These are phyloP conservation scores for Funneliformis geosporum DNA, from an alignment of 192 early-diverging fungal species.

Conservation along the genomic window DNA sequence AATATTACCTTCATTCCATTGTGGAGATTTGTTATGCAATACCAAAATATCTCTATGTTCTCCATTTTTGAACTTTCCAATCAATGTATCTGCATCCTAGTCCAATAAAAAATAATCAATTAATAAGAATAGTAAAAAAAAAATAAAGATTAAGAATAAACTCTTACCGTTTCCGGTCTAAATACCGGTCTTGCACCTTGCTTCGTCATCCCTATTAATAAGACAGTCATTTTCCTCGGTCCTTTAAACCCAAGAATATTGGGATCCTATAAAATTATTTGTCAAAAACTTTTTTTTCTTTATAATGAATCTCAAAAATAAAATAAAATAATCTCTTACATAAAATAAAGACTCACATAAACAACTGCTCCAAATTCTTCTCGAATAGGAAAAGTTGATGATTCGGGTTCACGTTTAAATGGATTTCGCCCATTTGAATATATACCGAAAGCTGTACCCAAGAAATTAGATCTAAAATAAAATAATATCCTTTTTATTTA, in stretches of 20 bases:
- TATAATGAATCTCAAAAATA: background rate
- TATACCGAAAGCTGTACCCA: slow-evolving; percentile 82
- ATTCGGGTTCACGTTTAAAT: slow-evolving; percentile 36
- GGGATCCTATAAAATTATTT: slow-evolving; percentile 59
- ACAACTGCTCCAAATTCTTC: slow-evolving; percentile 76
- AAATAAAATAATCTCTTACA: background rate
- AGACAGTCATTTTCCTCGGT: slow-evolving; percentile 87
- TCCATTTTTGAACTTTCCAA: slow-evolving; percentile 56
- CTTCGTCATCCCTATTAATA: slow-evolving; percentile 69
- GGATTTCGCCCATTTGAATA: slow-evolving; percentile 61
- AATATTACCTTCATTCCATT: slow-evolving; percentile 82
- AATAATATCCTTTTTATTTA: background rate
- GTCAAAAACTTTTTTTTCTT: background rate
- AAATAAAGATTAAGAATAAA: background rate
- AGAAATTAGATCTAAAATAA: slow-evolving; percentile 72
- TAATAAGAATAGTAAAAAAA: background rate
- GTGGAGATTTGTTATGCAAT: slow-evolving; percentile 88
- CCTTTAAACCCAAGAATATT: slow-evolving; percentile 89
- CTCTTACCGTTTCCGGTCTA: slow-evolving; percentile 53
- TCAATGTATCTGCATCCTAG: slow-evolving; percentile 66
- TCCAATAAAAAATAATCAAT: background rate
- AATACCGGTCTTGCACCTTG: slow-evolving; percentile 58
- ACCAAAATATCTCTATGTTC: slow-evolving; percentile 67
- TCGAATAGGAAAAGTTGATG: slow-evolving; percentile 45
- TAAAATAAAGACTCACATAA: slow-evolving; percentile 56